Evolutionary conservation across 148 eudicot species (phyloP).

Genomic region (Fagopyrum esculentum): DNA sequence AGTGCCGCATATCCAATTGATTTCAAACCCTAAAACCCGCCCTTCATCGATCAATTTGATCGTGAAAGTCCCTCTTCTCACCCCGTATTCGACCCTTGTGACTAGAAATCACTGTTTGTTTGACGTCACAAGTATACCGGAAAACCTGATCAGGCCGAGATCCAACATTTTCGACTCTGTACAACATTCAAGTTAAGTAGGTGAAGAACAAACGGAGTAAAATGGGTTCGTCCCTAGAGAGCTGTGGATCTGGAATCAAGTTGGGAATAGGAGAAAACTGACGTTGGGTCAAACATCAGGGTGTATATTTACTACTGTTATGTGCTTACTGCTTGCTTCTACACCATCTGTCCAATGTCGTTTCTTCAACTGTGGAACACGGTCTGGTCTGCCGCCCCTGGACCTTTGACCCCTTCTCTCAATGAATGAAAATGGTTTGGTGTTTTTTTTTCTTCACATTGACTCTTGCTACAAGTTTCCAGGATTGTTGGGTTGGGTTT

Average conservation of each 20-base stretch:
- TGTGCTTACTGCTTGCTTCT: background rate
- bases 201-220: background rate
- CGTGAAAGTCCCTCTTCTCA: background rate
- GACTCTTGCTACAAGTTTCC: too few relatives aligned
- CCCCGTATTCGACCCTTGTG: background rate
- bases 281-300: background rate
- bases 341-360: background rate
- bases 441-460: too few relatives aligned
- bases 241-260: background rate
- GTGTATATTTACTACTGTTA: background rate
- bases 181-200: background rate
- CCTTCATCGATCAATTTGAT: background rate
- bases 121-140: background rate
- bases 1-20: background rate
- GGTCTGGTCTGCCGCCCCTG: background rate
- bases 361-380: background rate
- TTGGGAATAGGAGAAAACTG: background rate
- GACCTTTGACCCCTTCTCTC: background rate
- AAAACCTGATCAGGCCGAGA: background rate
- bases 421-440: background rate
- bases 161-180: background rate
- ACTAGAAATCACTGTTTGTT: background rate
- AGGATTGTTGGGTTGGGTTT: too few relatives aligned
- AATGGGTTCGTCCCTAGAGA: background rate
- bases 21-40: conserved; percentile 4